phyloP scores from a whole-genome alignment of 768 basidiomycete genomes.

The Boletales sp. region DNA sequence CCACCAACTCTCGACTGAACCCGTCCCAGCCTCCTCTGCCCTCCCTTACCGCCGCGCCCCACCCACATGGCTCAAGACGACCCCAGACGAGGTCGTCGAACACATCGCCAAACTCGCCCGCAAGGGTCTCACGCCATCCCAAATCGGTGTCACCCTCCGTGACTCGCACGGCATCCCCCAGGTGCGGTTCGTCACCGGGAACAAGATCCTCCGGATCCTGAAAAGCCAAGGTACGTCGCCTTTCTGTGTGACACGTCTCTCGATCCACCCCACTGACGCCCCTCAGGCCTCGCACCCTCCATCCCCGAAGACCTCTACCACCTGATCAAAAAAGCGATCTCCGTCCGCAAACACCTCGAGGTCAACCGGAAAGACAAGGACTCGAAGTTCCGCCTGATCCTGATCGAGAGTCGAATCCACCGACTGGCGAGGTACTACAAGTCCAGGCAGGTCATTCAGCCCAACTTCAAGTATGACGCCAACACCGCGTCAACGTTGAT shows the following conservation, averaged over 20 bases:
- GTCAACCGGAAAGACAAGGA: slow-evolving; percentile 99
- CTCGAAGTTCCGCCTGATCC: slow-evolving; percentile 93
- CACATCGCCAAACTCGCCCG: slow-evolving; percentile 96
- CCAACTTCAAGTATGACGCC: slow-evolving; percentile 98
- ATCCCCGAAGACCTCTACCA: slow-evolving; percentile 99
- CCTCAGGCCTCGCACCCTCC: slow-evolving; percentile 85
- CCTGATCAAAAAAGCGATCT: slow-evolving; percentile 99
- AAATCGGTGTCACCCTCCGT: slow-evolving; percentile 96
- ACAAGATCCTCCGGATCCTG: slow-evolving; percentile 98
- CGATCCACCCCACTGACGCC: no score
- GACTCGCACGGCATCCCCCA: slow-evolving; percentile 98
- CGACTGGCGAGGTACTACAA: slow-evolving; percentile 98
- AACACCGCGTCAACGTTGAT: slow-evolving; percentile 90
- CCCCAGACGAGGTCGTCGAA: slow-evolving; percentile 91
- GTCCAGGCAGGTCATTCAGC: slow-evolving; percentile 95
- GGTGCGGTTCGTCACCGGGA: slow-evolving; percentile 97
- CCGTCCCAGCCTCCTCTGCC: slow-evolving; percentile 64
- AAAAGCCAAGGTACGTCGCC: slow-evolving; percentile 81
- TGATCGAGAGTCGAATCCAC: slow-evolving; percentile 99
- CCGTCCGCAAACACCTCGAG: slow-evolving; percentile 98
- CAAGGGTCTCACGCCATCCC: slow-evolving; percentile 96
- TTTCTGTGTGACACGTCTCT: neutral
- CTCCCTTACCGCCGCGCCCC: slow-evolving; percentile 96
- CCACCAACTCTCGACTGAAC: slow-evolving; percentile 35
- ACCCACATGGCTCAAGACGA: slow-evolving; percentile 95